Evolutionary conservation across 2,329 filamentous ascomycete genomes (phyloP), one percentile per base, ranked within the genome.

Genomic region (Akanthomyces lecanii): DNA sequence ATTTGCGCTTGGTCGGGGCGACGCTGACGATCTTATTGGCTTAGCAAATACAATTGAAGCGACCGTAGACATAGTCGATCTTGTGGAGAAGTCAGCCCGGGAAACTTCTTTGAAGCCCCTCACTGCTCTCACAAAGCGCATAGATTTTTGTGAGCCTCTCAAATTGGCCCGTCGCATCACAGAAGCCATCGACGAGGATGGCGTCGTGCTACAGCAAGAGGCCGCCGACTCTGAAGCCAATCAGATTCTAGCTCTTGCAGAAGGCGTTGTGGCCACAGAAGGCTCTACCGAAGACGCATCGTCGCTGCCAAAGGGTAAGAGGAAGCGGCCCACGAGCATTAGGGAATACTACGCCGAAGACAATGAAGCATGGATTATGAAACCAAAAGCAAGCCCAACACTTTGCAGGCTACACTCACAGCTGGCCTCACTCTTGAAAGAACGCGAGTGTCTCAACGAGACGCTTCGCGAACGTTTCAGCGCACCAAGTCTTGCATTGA

Each of bases 1-100:
- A 72, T 98, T 99, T 73, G 90, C 94, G 0, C 84, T 98, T 10
- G 93, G 94, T 12, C 86, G 91, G 66, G 95, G 94, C n/a, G 90
- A 96, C 70, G 84, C 94, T 1, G 94, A 98, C 71, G 95, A 98
- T 74, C 82, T 99, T 44, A 80, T 98, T 50, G 89, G 87, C 56
- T 80, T 99, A 16, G 91, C 91, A 1, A 89, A 85, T 67, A 97
- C 95, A 0, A 90, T 98, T 64, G 76, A 84, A 58, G 87, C 90
- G 6, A 92, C 91, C 5, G 82, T 85, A 62, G 83, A 88, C 21
- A 87, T 96, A 51, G 79, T 84, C 1, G 69, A 72, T 33, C 74
- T 85, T 33, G 77, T 86, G 3, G 64, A 69, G 48, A 66, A 72
- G 5, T 65, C 69, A 11, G 63, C 65, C 5, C 23, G 14, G 1